Evolutionary conservation across 257 asterid genomes (phyloP).

Genomic region (Avicennia marina): DNA sequence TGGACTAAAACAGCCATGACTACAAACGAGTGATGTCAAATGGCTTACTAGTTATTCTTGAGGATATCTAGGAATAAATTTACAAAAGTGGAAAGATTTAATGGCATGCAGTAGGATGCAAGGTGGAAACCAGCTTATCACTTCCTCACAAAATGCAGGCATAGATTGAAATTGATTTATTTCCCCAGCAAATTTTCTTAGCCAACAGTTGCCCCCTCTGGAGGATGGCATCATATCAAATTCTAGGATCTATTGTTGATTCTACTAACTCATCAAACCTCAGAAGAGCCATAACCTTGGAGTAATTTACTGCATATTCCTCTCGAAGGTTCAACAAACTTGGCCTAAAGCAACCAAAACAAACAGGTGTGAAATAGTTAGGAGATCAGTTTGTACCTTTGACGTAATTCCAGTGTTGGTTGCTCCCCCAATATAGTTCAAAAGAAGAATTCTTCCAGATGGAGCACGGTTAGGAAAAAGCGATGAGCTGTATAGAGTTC

Average conservation of each 20-base stretch:
- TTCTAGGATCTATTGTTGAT: too few relatives aligned
- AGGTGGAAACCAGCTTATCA: not conserved
- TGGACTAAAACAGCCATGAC: not conserved
- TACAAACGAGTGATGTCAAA: not conserved
- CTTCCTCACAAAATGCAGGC: too few relatives aligned
- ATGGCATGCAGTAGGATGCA: not conserved
- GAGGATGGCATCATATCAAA: too few relatives aligned
- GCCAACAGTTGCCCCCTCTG: too few relatives aligned
- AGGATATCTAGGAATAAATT: too few relatives aligned
- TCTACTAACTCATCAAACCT: too few relatives aligned
- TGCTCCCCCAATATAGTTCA: constrained; percentile 97
- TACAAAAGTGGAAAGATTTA: not conserved
- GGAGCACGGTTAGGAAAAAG: constrained; percentile 99
- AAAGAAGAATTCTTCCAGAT: constrained; percentile 76
- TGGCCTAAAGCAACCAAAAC: constrained; percentile 6
- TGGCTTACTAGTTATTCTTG: too few relatives aligned
- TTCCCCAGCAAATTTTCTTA: too few relatives aligned
- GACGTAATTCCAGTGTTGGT: constrained; percentile 72
- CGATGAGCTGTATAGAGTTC: constrained; percentile 95
- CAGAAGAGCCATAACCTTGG: too few relatives aligned
- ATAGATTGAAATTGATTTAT: too few relatives aligned
- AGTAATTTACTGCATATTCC: not conserved
- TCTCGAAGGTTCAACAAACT: too few relatives aligned
- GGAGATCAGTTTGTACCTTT: constrained; percentile 46
- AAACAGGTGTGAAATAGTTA: constrained; percentile 5